phyloP scores from a whole-genome alignment of 257 asterid genomes.

The Solanum piurae region DNA sequence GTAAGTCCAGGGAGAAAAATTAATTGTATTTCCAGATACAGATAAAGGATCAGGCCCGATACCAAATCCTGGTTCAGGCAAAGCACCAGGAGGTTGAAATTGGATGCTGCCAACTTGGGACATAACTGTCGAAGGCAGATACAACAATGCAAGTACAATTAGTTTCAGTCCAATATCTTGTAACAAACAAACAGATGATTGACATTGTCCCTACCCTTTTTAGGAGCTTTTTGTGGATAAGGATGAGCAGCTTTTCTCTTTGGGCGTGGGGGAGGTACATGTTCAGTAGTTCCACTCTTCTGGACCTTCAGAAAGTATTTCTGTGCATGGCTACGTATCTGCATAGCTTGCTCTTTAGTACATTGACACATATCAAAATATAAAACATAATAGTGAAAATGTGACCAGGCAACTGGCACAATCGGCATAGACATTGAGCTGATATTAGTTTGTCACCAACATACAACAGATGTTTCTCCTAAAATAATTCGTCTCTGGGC shows the following conservation, averaged over 20 bases:
- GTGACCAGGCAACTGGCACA: background rate
- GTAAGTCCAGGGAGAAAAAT: slow-evolving; percentile 40
- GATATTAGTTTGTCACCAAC: background rate
- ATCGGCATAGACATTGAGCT: background rate
- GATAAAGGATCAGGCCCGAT: slow-evolving; percentile 34
- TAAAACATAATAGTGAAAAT: background rate
- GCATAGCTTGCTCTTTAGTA: slow-evolving; percentile 17
- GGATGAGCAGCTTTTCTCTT: slow-evolving; percentile 93
- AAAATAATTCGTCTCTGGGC: background rate
- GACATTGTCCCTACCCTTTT: slow-evolving; percentile 29
- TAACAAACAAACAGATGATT: background rate
- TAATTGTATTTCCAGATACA: slow-evolving; percentile 24
- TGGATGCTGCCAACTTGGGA: slow-evolving; percentile 30
- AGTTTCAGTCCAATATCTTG: background rate
- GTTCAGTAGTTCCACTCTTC: slow-evolving; percentile 77
- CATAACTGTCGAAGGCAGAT: slow-evolving; percentile 15
- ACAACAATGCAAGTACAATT: background rate
- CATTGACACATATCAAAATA: background rate
- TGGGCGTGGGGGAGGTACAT: slow-evolving; percentile 96
- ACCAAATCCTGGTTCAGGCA: slow-evolving; percentile 31
- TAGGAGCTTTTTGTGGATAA: slow-evolving; percentile 82
- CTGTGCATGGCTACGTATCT: slow-evolving; percentile 98
- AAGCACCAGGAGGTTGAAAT: slow-evolving; percentile 35
- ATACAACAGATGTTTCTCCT: background rate
- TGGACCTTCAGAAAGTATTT: slow-evolving; percentile 84